phyloP scores from a whole-genome alignment of 2,329 filamentous ascomycete species.

The Fusarium chuoi region DNA sequence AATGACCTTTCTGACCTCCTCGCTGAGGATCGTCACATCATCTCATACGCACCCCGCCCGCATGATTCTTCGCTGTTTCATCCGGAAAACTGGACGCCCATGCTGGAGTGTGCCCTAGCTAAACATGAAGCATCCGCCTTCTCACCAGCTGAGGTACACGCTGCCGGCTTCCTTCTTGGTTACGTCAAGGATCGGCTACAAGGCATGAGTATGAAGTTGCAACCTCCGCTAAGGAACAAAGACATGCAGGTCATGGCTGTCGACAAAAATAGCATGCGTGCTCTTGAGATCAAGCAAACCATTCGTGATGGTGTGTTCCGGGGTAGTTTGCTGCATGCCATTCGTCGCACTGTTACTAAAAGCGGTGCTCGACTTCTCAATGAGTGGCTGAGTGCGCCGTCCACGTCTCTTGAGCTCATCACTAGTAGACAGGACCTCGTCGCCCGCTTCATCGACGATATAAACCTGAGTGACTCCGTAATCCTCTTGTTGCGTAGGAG shows the following conservation, averaged over 20 bases:
- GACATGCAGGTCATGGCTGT: conserved; percentile 85
- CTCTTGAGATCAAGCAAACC: conserved; percentile 88
- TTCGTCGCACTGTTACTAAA: conserved; percentile 89
- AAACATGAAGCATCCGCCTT: conserved; percentile 66
- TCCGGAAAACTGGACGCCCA: conserved; percentile 74
- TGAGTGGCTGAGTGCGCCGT: conserved; percentile 89
- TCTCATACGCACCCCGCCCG: conserved; percentile 76
- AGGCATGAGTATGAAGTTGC: conserved; percentile 81
- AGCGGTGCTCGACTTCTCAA: conserved; percentile 87
- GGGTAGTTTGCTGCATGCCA: conserved; percentile 89
- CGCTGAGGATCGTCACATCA: conserved; percentile 77
- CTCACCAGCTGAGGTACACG: conserved; percentile 74
- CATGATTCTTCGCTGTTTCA: conserved; percentile 56
- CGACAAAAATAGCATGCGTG: conserved; percentile 89
- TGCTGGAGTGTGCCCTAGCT: conserved; percentile 80
- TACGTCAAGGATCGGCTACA: conserved; percentile 85
- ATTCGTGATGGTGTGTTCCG: conserved; percentile 81
- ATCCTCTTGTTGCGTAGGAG: conserved; percentile 75
- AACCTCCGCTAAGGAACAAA: conserved; percentile 80
- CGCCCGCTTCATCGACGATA: conserved; percentile 74
- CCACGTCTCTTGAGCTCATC: conserved; percentile 85
- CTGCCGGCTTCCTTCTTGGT: conserved; percentile 82
- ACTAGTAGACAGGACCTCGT: conserved; percentile 84
- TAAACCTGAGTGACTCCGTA: conserved; percentile 76
- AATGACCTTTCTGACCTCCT: conserved; percentile 74